Base-by-base conservation (phyloP, 495 filamentous ascomycete species). In the Antarctomyces pellizariae region DNA sequence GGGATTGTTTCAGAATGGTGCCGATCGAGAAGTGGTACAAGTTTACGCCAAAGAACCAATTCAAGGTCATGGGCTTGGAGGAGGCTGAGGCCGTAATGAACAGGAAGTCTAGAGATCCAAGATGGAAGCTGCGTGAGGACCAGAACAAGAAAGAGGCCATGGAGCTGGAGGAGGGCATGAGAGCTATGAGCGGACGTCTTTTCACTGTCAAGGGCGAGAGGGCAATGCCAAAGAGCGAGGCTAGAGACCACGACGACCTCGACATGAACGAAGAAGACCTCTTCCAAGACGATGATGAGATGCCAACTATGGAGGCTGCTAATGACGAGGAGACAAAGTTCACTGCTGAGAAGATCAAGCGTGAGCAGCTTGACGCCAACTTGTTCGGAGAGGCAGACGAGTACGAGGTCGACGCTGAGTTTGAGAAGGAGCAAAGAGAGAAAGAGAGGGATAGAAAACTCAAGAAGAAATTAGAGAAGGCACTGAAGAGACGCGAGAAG, bases 11-110 rank as follows among this genome's bases (percentile, higher is more conserved):
- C 53, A 67, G 70, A 18, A 77, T 95, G 72, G 57, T 86, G 12
- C 89, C 89, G 0, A 47, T 90, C 6, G 80, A 95, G 38, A 86
- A 90, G 39, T 93, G 74, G 73, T 97, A 97, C 52, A 75, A 72
- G 28, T 93, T 97, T 39, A 74, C 53, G 12, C 61, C 70, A 29
- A 90, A 83, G 45, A 74, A 70, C 24, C 67, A 74, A 26, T 83
- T 89, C 48, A 77, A 80, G 47, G 61, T 63, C 1, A 53, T 83
- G 45, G 73, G 67, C 0, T 69, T 77, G 10, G 83, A 91, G 31
- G 78, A 89, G 36, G 82, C 77, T 0, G 83, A 93, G 45, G 71
- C 65, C 27, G 56, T 65, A 18, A 76, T 84, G 71, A 47, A 52
- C 25, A 72, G 72, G 50, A 73, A 71, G 36, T 52, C 59, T 13